Evolutionary conservation across 768 basidiomycete genomes (phyloP).

Genomic region (Amanita polypyramis): DNA sequence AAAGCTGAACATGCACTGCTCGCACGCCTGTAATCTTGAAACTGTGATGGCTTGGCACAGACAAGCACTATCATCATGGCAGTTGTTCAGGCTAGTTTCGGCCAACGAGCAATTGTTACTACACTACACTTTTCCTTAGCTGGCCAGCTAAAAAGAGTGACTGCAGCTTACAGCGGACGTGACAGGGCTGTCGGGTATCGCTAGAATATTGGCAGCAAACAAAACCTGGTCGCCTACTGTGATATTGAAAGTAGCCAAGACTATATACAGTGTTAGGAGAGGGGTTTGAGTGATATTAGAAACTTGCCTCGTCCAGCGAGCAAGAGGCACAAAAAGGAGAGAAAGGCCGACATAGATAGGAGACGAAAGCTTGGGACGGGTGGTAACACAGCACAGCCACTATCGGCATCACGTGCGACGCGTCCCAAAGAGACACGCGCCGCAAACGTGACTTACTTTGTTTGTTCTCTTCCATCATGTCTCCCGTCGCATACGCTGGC

Average conservation of each 20-base stretch:
- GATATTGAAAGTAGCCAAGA: slow-evolving; percentile 36
- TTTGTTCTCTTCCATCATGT: slow-evolving; percentile 28
- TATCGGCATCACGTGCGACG: slow-evolving; percentile 23
- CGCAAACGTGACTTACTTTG: slow-evolving; percentile 18
- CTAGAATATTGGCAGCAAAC: slow-evolving; percentile 33
- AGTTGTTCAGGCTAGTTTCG: slow-evolving; percentile 22
- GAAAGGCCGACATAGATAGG: slow-evolving; percentile 19
- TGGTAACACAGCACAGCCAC: background rate
- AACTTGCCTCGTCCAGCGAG: slow-evolving; percentile 53
- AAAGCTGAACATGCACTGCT: slow-evolving; percentile 57
- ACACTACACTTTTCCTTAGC: slow-evolving; percentile 22
- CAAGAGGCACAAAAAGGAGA: slow-evolving; percentile 24
- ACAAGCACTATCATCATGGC: slow-evolving; percentile 38
- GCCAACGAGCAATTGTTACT: slow-evolving; percentile 19
- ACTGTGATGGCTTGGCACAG: slow-evolving; percentile 40
- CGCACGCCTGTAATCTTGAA: slow-evolving; percentile 35
- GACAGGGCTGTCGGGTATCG: slow-evolving; percentile 22
- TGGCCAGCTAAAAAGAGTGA: background rate
- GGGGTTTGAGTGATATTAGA: background rate
- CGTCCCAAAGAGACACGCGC: slow-evolving; percentile 17
- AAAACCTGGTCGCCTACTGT: slow-evolving; percentile 29
- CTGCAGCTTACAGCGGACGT: slow-evolving; percentile 20
- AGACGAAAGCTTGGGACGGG: slow-evolving; percentile 8
- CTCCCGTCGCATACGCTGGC: slow-evolving; percentile 36
- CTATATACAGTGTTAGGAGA: slow-evolving; percentile 13